Evolutionary conservation across 805 yeast genomes (phyloP), one percentile per base, ranked within the genome.

Genomic region (Saccharomycopsis babjevae): DNA sequence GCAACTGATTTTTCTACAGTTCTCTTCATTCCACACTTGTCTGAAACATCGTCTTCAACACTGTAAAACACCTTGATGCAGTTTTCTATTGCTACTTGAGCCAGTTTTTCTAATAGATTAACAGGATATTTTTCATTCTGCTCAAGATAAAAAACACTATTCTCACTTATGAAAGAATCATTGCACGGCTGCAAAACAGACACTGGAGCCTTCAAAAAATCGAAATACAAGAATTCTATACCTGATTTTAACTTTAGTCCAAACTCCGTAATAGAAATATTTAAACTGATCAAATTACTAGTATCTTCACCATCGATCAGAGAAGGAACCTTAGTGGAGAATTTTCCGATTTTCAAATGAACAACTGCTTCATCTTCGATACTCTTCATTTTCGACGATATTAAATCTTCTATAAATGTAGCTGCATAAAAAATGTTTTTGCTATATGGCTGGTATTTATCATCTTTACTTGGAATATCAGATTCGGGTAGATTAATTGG

Each of bases 211-310:
- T 61, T 61, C n/a, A 58, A 68, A 25, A 46, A 64, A 62, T 80
- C 82, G 46, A 80, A 70, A 66, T 76, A 79, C 54, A 68, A 74
- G 5, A 80, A 74, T 40, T 77, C 69, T 61, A 83, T 77, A 1
- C 85, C 83, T 0, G 80, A 74, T 68, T 83, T 84, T 28, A 80
- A 64, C 63, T 77, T 79, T 28, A 79, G 68, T 0, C 87, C 87
- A 3, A 79, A 75, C 64, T 84, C 88, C 63, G 82, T 86, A 78
- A 83, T 77, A 0, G 73, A 69, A 40, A 82, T 68, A 50, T 77
- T 77, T 11, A 80, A 72, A 59, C 72, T 72, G 6, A 18, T 42
- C 20, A 55, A 50, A 16, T 50, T 22, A n/a, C 25, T 40, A 6
- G 58, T 56, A 16, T 56, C 50, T 30, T 56, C 46, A 16, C 40